Evolutionary conservation across 495 filamentous ascomycete genomes (phyloP), one percentile per base, ranked within the genome.

Genomic region (Lepidopterella palustris): DNA sequence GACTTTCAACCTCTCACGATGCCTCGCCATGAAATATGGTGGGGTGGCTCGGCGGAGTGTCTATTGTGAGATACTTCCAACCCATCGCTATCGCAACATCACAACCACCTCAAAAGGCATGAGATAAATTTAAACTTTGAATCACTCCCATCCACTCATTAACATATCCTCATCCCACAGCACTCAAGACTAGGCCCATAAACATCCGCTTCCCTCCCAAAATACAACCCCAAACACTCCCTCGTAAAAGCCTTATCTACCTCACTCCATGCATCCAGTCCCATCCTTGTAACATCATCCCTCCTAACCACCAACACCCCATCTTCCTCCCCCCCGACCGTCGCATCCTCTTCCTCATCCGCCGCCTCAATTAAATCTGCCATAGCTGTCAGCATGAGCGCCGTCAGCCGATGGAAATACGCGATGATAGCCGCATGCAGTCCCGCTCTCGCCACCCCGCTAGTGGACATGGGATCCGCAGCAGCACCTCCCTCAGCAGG

Each of bases 331-430:
- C 27, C 77, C 73, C 52, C 77, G 73, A 32, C 76, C 78, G 4
- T 75, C 72, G 31, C 71, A 9, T 76, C 66, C 49, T 79, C 69
- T 57, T 80, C 75, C 4, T 84, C 81, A 53, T 80, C 79, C 0
- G 68, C 73, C 51, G 76, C 79, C 25, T 87, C 84, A 20, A 88
- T 77, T 11, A 90, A 79, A 48, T 88, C 84, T 0, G 85, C 81
- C 11, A 97, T 70, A 1, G 82, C 84, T 0, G 78, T 76, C 45
- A 98, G 73, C 28, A 95, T 78, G 50, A 83, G 77, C 0, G 82
- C 80, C 0, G 92, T 97, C 27, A 93, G 73, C 3, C 90, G 83
- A 70, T 95, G 93, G 76, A 98, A 98, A 71, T 93, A 97, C 0
- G 88, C 87, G 45, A 97, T 87, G 25, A 96, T 76, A 3, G 88